Conservation (phyloP, 805 yeast species). For the Metschnikowia colocasiae region DNA sequence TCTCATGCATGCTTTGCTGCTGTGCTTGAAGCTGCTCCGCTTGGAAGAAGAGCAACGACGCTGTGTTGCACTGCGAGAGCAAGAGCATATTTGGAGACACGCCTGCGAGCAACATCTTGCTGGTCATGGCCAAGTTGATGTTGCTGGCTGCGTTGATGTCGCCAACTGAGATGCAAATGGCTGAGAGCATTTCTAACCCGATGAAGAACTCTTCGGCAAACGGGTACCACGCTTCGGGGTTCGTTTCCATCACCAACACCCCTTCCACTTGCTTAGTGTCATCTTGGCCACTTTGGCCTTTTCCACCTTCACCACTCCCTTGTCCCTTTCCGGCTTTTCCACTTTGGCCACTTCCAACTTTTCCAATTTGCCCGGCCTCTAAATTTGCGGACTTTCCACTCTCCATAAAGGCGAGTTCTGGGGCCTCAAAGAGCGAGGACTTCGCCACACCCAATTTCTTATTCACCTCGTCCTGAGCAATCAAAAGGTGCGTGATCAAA, state of each 20-base stretch:
- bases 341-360: too few relatives aligned
- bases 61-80: constrained; percentile 64
- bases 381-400: not conserved
- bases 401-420: not conserved
- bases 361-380: too few relatives aligned
- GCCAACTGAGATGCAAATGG: constrained; percentile 66
- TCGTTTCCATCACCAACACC: constrained; percentile 23
- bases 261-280: not conserved
- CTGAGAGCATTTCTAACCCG: constrained; percentile 71
- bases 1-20: constrained; percentile 30
- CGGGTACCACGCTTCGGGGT: constrained; percentile 61
- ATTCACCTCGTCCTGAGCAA: constrained; percentile 65
- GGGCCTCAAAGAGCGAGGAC: constrained; percentile 8
- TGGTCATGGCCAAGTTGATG: constrained; percentile 59
- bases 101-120: constrained; percentile 72
- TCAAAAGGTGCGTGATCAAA: constrained; percentile 55
- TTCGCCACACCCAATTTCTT: constrained; percentile 28
- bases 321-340: too few relatives aligned
- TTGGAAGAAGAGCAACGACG: constrained; percentile 63
- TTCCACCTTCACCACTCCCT: too few relatives aligned
- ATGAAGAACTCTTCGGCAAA: constrained; percentile 76
- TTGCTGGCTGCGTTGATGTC: constrained; percentile 59
- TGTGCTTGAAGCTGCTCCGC: constrained; percentile 59
- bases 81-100: constrained; percentile 61
- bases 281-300: too few relatives aligned